phyloP scores from a whole-genome alignment of 176 grass and related monocot genomes.

The Aechmea fasciata region DNA sequence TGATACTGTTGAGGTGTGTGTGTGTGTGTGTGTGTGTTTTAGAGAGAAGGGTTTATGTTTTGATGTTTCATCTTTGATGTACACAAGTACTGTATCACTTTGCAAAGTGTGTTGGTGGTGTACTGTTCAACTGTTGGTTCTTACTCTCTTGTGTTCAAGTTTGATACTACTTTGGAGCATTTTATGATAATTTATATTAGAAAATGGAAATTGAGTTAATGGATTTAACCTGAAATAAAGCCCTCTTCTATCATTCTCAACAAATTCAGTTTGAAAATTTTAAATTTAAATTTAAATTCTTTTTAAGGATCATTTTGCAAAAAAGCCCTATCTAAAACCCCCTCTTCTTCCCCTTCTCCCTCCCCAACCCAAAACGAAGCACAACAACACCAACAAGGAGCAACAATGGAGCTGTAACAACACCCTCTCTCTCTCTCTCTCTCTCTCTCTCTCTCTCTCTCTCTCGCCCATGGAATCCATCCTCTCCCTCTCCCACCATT shows the following conservation, averaged over 20 bases:
- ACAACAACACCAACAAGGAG: neutral
- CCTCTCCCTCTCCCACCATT: neutral
- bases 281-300: no score
- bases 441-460: neutral
- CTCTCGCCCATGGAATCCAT: neutral
- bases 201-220: no score
- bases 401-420: neutral
- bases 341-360: neutral
- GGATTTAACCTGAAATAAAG: no score
- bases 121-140: constrained; percentile 20
- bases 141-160: constrained; percentile 8
- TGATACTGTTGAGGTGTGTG: constrained; percentile 14
- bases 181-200: no score
- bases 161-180: neutral
- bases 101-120: constrained; percentile 39
- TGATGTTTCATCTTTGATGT: constrained; percentile 29
- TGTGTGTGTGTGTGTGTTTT: constrained; percentile 34
- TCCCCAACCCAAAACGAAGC: neutral
- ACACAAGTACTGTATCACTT: constrained; percentile 35
- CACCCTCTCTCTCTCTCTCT: neutral
- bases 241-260: no score
- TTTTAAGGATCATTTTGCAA: no score
- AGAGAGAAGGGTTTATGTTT: constrained; percentile 14
- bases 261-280: no score
- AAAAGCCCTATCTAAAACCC: constrained; percentile 3